Evolutionary conservation across 2,329 filamentous ascomycete species (phyloP).

Genomic region (Emergomyces africanus): DNA sequence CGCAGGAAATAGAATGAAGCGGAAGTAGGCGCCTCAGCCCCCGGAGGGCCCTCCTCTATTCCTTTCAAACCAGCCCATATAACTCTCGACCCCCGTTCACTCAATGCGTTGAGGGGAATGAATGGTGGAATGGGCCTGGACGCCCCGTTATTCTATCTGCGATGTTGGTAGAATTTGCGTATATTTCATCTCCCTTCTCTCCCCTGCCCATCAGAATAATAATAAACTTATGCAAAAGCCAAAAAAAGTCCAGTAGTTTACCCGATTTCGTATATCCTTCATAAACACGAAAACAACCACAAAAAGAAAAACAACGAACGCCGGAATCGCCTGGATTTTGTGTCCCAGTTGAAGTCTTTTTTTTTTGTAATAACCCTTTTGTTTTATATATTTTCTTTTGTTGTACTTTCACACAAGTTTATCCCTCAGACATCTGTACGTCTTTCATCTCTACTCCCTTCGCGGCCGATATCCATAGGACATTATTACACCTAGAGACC

Average conservation of each 20-base stretch:
- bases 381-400: neutral
- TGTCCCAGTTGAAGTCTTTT: neutral
- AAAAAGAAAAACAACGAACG: neutral
- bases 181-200: neutral
- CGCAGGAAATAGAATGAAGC: neutral
- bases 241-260: neutral
- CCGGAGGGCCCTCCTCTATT: too few relatives aligned
- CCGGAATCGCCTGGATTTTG: neutral
- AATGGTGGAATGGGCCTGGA: neutral
- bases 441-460: conserved; percentile 39
- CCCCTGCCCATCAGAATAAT: neutral
- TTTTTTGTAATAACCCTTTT: neutral
- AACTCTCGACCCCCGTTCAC: neutral
- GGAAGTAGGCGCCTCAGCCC: neutral
- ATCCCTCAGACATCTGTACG: conserved; percentile 19
- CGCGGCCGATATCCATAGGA: conserved; percentile 70
- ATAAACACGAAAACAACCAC: neutral
- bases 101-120: neutral
- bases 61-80: neutral
- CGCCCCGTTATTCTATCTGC: neutral
- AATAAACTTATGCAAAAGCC: neutral
- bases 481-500: conserved; percentile 70
- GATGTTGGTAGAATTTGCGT: neutral
- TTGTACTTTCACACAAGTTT: neutral
- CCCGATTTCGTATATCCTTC: neutral